Base-by-base conservation (phyloP, 805 yeast genomes). In the Isabelozyma heimii region DNA sequence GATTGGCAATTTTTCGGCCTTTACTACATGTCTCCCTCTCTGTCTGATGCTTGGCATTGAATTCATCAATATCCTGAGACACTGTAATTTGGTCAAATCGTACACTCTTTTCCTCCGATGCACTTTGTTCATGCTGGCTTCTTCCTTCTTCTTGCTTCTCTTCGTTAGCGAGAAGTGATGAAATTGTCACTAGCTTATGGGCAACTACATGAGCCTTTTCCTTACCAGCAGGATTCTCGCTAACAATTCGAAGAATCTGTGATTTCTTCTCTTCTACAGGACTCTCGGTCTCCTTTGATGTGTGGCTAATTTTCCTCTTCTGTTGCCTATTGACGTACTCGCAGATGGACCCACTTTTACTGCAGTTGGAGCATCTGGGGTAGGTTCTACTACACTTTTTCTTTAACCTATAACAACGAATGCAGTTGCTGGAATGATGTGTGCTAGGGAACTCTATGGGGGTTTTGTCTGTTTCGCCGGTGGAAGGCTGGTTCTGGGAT, bases 311-410 rank as follows among this genome's bases (percentile, higher is more conserved):
- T 30, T 67, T 41, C 59, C 63, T 33, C 62, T 56, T 42, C 35
- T 30, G 35, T 9, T 9, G 35, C 35, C 76, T 49, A 33, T 62
- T 59, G 5, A 70, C 62, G 53, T 73, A 73, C 48, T 69, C 71
- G 49, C 79, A 73, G 28, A 56, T 65, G 28, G 69, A 53, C 2
- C 67, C 64, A 2, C 74, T 58, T 47, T 66, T 66, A n/a, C 42
- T 46, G 52, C 79, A 73, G 53, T 70, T 65, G 40, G 60, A 55
- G 46, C 79, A 73, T 46, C 53, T 57, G 8, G 78, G 77, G 47
- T 65, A 67, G 33, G 61, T 63, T 45, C 76, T 59, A 42, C 66
- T 62, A 52, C 77, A 73, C 55, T 72, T 71, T 54, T 73, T 73
- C 61, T 73, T 73, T 48, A 73, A 61, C 37, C 72, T 58, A 50